A percentile compares a stretch with the other conserved stretches of the same genome.
These are phyloP conservation scores for Astragalus glycyphyllos DNA, from an alignment of 306 rosid genomes.

Conservation along the genomic window DNA sequence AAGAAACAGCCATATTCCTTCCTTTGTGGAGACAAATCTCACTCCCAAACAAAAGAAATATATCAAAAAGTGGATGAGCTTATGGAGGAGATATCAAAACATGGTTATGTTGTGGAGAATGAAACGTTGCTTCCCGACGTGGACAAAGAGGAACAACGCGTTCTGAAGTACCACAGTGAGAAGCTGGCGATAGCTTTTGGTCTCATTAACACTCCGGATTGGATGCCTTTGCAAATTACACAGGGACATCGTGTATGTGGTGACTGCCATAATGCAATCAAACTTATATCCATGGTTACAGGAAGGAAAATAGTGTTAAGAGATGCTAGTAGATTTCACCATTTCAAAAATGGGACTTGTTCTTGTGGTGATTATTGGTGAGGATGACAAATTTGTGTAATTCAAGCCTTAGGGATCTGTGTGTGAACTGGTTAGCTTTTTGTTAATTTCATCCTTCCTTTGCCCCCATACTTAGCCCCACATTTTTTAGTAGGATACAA, in stretches of 20 bases:
- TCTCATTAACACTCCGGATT: slow-evolving; percentile 60
- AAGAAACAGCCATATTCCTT: slow-evolving; percentile 61
- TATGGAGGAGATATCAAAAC: slow-evolving; percentile 67
- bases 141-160: slow-evolving; percentile 66
- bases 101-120: slow-evolving; percentile 56
- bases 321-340: slow-evolving; percentile 90
- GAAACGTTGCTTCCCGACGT: slow-evolving; percentile 77
- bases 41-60: slow-evolving; percentile 56
- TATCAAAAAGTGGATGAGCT: slow-evolving; percentile 62
- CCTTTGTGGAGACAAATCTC: slow-evolving; percentile 66
- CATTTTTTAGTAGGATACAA: slow-evolving; percentile 25
- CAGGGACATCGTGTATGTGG: slow-evolving; percentile 80
- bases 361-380: slow-evolving; percentile 95
- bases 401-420: slow-evolving; percentile 12
- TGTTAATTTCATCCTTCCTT: slow-evolving; percentile 8
- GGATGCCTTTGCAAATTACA: slow-evolving; percentile 70
- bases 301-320: slow-evolving; percentile 75
- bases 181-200: slow-evolving; percentile 87
- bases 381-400: slow-evolving; percentile 39
- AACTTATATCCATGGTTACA: slow-evolving; percentile 69
- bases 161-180: slow-evolving; percentile 71
- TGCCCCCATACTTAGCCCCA: slow-evolving; percentile 9
- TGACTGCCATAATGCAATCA: slow-evolving; percentile 82
- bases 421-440: slow-evolving; percentile 16
- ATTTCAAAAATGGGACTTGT: slow-evolving; percentile 80